A percentile compares a stretch with the other conserved stretches of the same genome.
Conservation (phyloP, 345 rosid species). For the Salix udensis region DNA sequence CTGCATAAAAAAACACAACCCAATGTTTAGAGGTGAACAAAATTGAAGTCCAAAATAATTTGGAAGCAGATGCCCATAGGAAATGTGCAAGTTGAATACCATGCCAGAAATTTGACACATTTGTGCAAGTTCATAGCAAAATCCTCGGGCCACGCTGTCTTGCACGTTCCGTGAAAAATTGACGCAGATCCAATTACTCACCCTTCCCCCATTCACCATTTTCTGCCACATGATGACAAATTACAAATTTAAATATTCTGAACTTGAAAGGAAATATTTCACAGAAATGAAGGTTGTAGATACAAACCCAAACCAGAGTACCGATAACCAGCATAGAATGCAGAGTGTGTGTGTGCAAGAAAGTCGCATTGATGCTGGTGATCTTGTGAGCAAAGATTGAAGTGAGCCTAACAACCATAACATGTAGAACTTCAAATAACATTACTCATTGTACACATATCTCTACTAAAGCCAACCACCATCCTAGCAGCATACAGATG, state of each 20-base stretch:
- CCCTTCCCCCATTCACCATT: constrained; percentile 98
- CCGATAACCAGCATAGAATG: neutral
- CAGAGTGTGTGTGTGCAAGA: neutral
- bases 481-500: neutral
- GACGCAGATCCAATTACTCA: constrained; percentile 83
- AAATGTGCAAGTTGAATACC: constrained; percentile 39
- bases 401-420: neutral
- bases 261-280: neutral
- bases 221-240: constrained; percentile 50
- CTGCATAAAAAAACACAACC: constrained; percentile 31
- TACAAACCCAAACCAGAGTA: neutral
- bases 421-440: neutral
- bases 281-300: neutral
- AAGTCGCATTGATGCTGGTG: neutral
- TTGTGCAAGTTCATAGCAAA: constrained; percentile 88
- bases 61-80: neutral
- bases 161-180: constrained; percentile 82
- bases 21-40: constrained; percentile 5
- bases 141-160: constrained; percentile 64
- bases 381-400: neutral
- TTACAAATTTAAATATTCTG: neutral
- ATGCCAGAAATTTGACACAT: constrained; percentile 93
- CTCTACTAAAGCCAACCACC: neutral
- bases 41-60: neutral
- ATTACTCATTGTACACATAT: neutral